These are phyloP conservation scores for Rhizopogon sp. DNA, from an alignment of 768 basidiomycete genomes.

Conservation along the genomic window DNA sequence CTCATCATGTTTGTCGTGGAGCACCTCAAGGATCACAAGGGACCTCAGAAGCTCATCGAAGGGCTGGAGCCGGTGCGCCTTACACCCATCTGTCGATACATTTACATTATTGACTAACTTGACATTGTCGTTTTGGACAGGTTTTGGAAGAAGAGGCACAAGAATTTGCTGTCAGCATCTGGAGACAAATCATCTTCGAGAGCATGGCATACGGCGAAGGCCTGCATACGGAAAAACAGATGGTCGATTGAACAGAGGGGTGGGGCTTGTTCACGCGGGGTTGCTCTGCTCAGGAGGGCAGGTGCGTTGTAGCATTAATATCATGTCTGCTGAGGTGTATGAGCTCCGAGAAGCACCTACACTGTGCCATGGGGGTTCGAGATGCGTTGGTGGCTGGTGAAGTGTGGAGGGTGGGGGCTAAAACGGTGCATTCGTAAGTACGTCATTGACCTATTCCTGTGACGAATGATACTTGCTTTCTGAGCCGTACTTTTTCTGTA, in stretches of 20 bases:
- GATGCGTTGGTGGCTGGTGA: not conserved
- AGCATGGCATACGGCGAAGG: slow-evolving; percentile 92
- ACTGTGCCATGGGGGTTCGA: slow-evolving; percentile 6
- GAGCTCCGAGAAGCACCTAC: slow-evolving; percentile 19
- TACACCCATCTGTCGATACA: not conserved
- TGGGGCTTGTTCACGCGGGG: slow-evolving; percentile 13
- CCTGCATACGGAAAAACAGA: slow-evolving; percentile 78
- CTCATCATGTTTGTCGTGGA: slow-evolving; percentile 92
- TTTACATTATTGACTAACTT: slow-evolving; percentile 1
- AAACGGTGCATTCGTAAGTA: slow-evolving; percentile 45
- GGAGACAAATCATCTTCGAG: slow-evolving; percentile 94
- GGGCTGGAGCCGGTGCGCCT: slow-evolving; percentile 84
- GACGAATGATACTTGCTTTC: slow-evolving; percentile 33
- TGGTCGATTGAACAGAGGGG: slow-evolving; percentile 52
- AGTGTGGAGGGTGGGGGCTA: not conserved
- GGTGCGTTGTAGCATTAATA: slow-evolving; percentile 59
- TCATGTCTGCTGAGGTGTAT: slow-evolving; percentile 36
- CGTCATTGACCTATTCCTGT: slow-evolving; percentile 42
- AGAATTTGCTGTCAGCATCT: slow-evolving; percentile 72
- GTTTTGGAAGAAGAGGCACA: slow-evolving; percentile 90
- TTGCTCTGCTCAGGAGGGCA: slow-evolving; percentile 34
- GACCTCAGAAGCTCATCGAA: slow-evolving; percentile 80
- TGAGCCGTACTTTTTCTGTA: slow-evolving; percentile 9
- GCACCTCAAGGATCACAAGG: slow-evolving; percentile 87
- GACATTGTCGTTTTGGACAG: slow-evolving; percentile 32